A percentile compares a stretch with the other conserved stretches of the same genome.
phyloP scores from a whole-genome alignment of 2,329 filamentous ascomycete genomes.

The Microdochium paspali region DNA sequence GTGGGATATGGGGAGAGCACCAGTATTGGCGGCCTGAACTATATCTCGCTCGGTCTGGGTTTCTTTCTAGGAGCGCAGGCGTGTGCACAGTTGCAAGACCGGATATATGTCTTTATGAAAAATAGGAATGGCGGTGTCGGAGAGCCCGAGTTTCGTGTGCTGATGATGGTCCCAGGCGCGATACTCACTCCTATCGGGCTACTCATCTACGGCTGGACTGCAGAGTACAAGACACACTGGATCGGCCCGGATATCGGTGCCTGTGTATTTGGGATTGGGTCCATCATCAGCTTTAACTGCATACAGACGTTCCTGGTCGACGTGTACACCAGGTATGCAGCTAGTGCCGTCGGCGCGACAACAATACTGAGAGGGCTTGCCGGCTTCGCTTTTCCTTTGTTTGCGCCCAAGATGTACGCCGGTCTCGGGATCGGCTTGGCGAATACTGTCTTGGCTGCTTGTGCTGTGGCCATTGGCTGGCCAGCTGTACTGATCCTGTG shows the following conservation, averaged over 20 bases:
- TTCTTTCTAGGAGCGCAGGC: conserved; percentile 26
- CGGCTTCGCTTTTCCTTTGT: conserved; percentile 42
- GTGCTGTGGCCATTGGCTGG: conserved; percentile 40
- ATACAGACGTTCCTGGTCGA: conserved; percentile 38
- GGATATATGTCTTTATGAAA: conserved; percentile 32
- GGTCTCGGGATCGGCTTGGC: conserved; percentile 35
- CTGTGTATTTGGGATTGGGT: conserved; percentile 3
- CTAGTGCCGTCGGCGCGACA: conserved; percentile 32
- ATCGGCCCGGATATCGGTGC: conserved; percentile 2
- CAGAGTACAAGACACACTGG: conserved; percentile 25
- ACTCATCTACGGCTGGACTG: conserved; percentile 35
- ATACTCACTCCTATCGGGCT: conserved; percentile 31
- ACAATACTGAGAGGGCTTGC: conserved; percentile 36
- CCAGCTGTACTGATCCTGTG: conserved; percentile 35
- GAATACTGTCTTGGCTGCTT: conserved; percentile 33
- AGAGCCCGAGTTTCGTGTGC: conserved; percentile 31
- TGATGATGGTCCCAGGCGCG: conserved; percentile 29
- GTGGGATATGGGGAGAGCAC: conserved; percentile 20
- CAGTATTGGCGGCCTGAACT: conserved; percentile 25
- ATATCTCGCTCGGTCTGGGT: conserved; percentile 24
- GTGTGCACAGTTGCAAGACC: conserved; percentile 34
- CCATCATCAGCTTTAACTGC: conserved; percentile 27
- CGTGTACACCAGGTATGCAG: conserved; percentile 33
- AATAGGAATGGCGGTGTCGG: conserved; percentile 24
- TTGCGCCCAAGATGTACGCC: conserved; percentile 35